Percentiles rank a stretch among this genome's conserved stretches.
Evolutionary conservation across 2,329 filamentous ascomycete species (phyloP).

Genomic region (Ceratocystis alfenasii): DNA sequence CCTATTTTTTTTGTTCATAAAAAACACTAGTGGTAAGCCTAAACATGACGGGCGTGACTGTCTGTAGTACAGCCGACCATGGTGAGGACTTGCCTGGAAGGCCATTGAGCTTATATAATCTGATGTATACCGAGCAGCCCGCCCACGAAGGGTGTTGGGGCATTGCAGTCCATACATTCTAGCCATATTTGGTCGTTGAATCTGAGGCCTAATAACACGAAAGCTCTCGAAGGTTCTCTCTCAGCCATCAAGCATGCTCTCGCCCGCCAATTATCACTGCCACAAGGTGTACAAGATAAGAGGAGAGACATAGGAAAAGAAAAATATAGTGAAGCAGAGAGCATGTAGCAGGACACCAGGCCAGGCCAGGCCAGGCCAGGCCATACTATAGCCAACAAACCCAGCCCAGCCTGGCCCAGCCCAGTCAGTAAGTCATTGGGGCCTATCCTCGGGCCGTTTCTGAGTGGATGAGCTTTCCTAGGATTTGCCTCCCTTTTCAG

Average conservation of each 20-base stretch:
- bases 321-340: background rate
- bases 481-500: background rate
- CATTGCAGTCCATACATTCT: no score
- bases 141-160: no score
- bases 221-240: background rate
- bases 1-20: background rate
- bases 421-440: background rate
- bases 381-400: background rate
- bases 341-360: background rate
- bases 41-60: no score
- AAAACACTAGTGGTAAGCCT: no score
- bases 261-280: no score
- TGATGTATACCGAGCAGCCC: background rate
- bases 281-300: background rate
- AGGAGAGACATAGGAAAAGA: background rate
- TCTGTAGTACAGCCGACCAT: background rate
- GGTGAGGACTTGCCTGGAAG: background rate
- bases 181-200: background rate
- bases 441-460: slow-evolving; percentile 1
- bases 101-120: background rate
- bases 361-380: background rate
- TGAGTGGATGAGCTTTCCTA: background rate
- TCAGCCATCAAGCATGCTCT: no score
- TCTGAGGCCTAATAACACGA: background rate
- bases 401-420: background rate